These are phyloP conservation scores for Arachis stenosperma DNA, from an alignment of 306 rosid genomes.

Conservation along the genomic window DNA sequence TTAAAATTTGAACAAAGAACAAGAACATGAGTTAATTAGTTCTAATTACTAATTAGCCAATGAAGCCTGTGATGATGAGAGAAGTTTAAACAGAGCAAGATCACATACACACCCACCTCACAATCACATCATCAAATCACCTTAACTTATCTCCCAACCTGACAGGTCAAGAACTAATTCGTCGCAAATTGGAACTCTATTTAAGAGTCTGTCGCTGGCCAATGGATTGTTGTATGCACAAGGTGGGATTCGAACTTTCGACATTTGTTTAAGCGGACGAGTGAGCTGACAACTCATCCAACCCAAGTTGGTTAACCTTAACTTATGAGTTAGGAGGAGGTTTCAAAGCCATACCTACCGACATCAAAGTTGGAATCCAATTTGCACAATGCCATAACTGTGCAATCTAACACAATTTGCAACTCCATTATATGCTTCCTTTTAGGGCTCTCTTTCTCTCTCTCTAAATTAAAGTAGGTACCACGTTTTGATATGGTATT, in stretches of 20 bases:
- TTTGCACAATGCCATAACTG: background rate
- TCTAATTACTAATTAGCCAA: background rate
- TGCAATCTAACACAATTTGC: background rate
- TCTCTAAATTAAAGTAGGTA: background rate
- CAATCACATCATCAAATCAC: background rate
- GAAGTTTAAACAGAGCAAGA: slow-evolving; percentile 13
- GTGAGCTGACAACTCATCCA: no score
- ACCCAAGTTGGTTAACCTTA: no score
- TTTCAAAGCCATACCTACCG: slow-evolving; percentile 16
- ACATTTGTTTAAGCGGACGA: no score
- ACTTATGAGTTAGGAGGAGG: no score
- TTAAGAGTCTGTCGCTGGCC: no score
- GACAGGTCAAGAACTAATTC: no score
- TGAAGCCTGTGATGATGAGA: no score
- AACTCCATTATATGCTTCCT: background rate
- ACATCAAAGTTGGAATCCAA: slow-evolving; percentile 43
- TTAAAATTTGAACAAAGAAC: background rate
- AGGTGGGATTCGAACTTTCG: no score
- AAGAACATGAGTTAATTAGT: background rate
- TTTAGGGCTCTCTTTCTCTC: background rate
- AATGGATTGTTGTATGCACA: no score
- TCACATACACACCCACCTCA: slow-evolving; percentile 7
- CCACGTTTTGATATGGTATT: background rate
- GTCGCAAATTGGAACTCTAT: no score
- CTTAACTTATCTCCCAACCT: no score